Evolutionary conservation across 1,139 yeast species (phyloP).

Genomic region (Zygosaccharomyces sapae): DNA sequence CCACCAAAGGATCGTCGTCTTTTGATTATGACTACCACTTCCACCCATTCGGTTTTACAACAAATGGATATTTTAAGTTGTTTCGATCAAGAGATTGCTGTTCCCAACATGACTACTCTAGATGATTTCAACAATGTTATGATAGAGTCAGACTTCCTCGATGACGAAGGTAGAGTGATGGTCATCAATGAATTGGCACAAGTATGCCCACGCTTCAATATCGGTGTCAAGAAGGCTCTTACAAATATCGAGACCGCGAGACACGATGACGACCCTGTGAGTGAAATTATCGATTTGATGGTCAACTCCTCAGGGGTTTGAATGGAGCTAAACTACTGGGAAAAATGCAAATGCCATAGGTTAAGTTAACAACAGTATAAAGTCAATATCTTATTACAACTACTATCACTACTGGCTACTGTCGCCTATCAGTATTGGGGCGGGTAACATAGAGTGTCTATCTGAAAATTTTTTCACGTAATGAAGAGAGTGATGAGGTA

Average conservation of each 20-base stretch:
- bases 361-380: too few relatives aligned
- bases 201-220: constrained; percentile 50
- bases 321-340: too few relatives aligned
- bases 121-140: constrained; percentile 71
- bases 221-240: constrained; percentile 79
- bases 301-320: constrained; percentile 28
- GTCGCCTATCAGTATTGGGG: neutral
- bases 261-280: constrained; percentile 59
- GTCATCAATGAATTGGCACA: constrained; percentile 52
- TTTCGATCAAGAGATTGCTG: constrained; percentile 79
- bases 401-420: neutral
- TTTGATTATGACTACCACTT: constrained; percentile 83
- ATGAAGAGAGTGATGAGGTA: neutral
- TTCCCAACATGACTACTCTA: constrained; percentile 65
- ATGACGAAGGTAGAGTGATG: constrained; percentile 47
- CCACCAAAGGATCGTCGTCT: constrained; percentile 90
- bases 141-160: constrained; percentile 62
- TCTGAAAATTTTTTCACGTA: constrained; percentile 9
- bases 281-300: constrained; percentile 57
- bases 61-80: constrained; percentile 78
- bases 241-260: constrained; percentile 81
- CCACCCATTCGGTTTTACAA: constrained; percentile 74
- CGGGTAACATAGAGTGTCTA: neutral
- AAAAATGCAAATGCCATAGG: too few relatives aligned
- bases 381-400: too few relatives aligned